Conservation (phyloP, 2,329 filamentous ascomycete genomes). For the Apiospora rasikravindrae region DNA sequence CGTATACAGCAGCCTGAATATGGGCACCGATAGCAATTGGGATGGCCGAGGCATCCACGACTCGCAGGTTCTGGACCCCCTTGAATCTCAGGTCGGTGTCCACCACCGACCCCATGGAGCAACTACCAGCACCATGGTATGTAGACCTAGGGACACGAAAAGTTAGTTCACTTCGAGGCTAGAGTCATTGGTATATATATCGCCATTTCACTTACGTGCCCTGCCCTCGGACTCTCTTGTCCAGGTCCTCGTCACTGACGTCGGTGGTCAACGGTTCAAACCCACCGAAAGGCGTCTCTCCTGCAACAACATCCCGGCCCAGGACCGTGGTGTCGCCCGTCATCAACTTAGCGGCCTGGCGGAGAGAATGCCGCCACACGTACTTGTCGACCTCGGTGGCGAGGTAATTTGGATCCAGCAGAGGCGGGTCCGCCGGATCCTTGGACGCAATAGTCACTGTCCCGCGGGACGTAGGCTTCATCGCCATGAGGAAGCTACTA, state of each 20-base stretch:
- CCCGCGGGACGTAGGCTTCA: conserved; percentile 21
- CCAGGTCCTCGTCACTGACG: conserved; percentile 5
- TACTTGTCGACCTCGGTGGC: conserved; percentile 13
- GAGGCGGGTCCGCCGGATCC: neutral
- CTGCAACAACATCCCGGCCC: conserved; percentile 1
- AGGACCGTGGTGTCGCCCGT: neutral
- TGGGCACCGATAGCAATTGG: conserved; percentile 28
- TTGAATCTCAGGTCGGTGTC: conserved; percentile 27
- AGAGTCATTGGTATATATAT: neutral
- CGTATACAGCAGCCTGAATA: conserved; percentile 27
- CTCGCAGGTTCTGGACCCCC: conserved; percentile 26
- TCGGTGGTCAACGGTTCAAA: neutral
- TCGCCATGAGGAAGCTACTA: conserved; percentile 24
- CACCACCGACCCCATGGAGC: conserved; percentile 28
- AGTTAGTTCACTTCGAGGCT: neutral
- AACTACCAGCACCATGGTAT: conserved; percentile 29
- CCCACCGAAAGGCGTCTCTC: neutral
- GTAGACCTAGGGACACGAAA: neutral
- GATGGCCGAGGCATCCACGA: conserved; percentile 27
- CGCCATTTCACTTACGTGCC: neutral
- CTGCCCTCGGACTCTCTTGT: neutral
- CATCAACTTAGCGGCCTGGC: neutral
- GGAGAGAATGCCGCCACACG: neutral
- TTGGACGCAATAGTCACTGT: neutral
- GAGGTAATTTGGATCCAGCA: conserved; percentile 6